A percentile compares a stretch with the other conserved stretches of the same genome.
Conservation (phyloP, 2,329 filamentous ascomycete genomes). For the Apiospora aurea region DNA sequence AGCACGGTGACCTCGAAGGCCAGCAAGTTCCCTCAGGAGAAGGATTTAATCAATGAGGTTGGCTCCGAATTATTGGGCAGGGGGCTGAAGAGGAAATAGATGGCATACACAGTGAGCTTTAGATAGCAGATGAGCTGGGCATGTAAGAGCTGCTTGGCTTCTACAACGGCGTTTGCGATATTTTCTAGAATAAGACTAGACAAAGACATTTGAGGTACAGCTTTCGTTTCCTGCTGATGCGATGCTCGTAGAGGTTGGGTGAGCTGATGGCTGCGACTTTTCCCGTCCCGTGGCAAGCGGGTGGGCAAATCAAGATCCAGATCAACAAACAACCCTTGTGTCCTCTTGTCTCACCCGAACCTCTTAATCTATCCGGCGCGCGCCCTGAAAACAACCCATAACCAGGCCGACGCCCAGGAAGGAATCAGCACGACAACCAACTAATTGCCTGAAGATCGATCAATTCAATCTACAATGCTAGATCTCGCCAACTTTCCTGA, state of each 20-base stretch:
- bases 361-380: neutral
- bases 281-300: neutral
- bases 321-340: neutral
- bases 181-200: neutral
- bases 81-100: slow-evolving; percentile 49
- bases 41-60: slow-evolving; percentile 65
- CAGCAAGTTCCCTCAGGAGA: slow-evolving; percentile 58
- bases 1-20: slow-evolving; percentile 67
- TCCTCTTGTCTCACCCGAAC: slow-evolving; percentile 19
- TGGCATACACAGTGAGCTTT: neutral
- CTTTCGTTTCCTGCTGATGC: neutral
- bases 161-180: neutral
- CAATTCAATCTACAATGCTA: neutral
- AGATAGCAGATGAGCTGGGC: neutral
- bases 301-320: neutral
- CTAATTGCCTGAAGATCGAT: neutral
- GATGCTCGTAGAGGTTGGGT: neutral
- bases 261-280: neutral
- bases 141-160: neutral
- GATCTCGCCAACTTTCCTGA: neutral
- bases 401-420: neutral
- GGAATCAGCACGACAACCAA: neutral
- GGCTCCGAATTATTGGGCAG: slow-evolving; percentile 59
- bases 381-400: neutral
- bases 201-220: neutral